phyloP scores from a whole-genome alignment of 768 basidiomycete genomes.

The Cyclocybe aegerita region DNA sequence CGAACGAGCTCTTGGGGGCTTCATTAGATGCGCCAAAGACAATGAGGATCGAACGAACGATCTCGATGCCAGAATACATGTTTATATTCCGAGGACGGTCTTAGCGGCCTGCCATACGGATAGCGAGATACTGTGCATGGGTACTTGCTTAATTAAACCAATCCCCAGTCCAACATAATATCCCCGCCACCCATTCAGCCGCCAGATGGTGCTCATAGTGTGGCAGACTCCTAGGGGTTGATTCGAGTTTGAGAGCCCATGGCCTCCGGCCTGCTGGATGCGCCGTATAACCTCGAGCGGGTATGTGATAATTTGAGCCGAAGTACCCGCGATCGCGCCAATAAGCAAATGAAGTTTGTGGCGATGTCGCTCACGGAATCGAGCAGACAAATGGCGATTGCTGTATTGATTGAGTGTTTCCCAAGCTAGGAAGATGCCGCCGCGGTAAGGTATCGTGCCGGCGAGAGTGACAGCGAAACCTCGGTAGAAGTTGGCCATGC shows the following conservation, averaged over 20 bases:
- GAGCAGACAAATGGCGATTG: conserved; percentile 11
- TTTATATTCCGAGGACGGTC: not conserved
- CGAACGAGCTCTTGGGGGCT: too few species aligned
- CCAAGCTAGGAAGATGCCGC: conserved; percentile 25
- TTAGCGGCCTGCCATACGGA: conserved; percentile 19
- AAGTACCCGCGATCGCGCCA: conserved; percentile 23
- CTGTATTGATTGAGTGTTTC: conserved; percentile 25
- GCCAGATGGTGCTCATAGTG: conserved; percentile 19
- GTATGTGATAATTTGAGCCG: conserved; percentile 22
- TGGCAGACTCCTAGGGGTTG: conserved; percentile 22
- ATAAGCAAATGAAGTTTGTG: conserved; percentile 24
- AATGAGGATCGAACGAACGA: too few species aligned
- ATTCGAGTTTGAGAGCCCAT: conserved; percentile 12
- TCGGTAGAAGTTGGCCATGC: conserved; percentile 4
- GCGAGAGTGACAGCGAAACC: conserved; percentile 6
- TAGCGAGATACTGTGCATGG: conserved; percentile 25
- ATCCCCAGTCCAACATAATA: conserved; percentile 26
- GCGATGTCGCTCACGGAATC: conserved; percentile 17
- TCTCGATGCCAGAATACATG: too few species aligned
- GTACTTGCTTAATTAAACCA: conserved; percentile 25
- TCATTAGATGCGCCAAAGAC: too few species aligned
- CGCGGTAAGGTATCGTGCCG: conserved; percentile 18
- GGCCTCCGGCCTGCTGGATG: conserved; percentile 26
- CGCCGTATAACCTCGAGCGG: conserved; percentile 25
- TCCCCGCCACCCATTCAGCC: conserved; percentile 19